Evolutionary conservation across 495 filamentous ascomycete genomes (phyloP).

Genomic region (Delitschia confertaspora): DNA sequence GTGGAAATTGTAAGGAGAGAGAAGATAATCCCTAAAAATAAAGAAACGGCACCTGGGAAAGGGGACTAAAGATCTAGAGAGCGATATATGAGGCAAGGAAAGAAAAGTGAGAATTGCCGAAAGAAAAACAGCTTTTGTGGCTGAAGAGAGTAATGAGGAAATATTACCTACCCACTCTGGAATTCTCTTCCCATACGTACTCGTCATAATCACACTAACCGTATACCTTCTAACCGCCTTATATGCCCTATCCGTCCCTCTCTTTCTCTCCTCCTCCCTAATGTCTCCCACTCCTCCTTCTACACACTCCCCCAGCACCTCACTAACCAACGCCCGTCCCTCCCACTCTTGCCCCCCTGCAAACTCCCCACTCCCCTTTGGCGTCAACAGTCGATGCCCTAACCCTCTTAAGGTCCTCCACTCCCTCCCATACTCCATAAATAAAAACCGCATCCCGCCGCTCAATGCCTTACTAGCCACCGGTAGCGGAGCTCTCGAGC

Average conservation of each 20-base stretch:
- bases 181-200: slow-evolving; percentile 27
- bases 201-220: slow-evolving; percentile 26
- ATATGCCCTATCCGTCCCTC: slow-evolving; percentile 11
- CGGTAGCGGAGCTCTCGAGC: slow-evolving; percentile 11
- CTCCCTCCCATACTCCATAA: slow-evolving; percentile 17
- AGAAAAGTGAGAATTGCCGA: no score
- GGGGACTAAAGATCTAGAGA: no score
- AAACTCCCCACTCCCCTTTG: slow-evolving; percentile 15
- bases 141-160: not conserved
- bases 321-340: slow-evolving; percentile 18
- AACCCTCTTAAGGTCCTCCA: slow-evolving; percentile 24
- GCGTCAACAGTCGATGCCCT: slow-evolving; percentile 19
- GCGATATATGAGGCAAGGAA: no score
- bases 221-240: slow-evolving; percentile 24
- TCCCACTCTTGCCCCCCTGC: slow-evolving; percentile 25
- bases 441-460: slow-evolving; percentile 23
- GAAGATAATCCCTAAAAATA: no score
- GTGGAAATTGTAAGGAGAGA: no score
- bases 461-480: slow-evolving; percentile 17
- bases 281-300: slow-evolving; percentile 2
- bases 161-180: slow-evolving; percentile 15
- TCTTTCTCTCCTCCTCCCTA: not conserved
- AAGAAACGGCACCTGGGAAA: no score
- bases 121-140: no score
- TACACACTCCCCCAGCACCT: no score